Percentiles rank a stretch among this genome's conserved stretches.
Evolutionary conservation across 495 filamentous ascomycete species (phyloP).

Genomic region (Penicillium lividum): DNA sequence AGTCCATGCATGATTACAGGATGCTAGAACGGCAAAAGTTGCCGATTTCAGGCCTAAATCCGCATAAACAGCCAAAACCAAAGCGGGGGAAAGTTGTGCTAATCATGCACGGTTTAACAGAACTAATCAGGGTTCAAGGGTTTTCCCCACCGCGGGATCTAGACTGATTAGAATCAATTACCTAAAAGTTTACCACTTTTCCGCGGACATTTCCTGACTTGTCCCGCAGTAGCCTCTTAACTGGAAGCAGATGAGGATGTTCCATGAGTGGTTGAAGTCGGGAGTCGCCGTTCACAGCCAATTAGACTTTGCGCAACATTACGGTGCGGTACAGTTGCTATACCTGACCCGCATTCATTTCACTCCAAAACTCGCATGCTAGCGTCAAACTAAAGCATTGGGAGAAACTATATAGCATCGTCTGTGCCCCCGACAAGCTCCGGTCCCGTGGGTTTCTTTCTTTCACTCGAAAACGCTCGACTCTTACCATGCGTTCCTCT

Average conservation of each 20-base stretch:
- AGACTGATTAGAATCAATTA: slow-evolving; percentile 16
- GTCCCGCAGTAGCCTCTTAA: slow-evolving; percentile 12
- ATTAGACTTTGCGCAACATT: slow-evolving; percentile 8
- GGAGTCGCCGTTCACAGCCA: slow-evolving; percentile 12
- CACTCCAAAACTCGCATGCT: not conserved
- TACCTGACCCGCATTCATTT: not conserved
- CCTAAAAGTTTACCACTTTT: slow-evolving; percentile 19
- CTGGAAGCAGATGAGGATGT: not conserved
- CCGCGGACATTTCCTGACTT: slow-evolving; percentile 11
- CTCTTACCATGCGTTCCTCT: slow-evolving; percentile 32
- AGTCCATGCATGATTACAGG: no score
- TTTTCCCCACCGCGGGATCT: slow-evolving; percentile 5
- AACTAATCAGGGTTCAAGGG: not conserved
- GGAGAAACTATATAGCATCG: not conserved
- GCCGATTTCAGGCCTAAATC: not conserved
- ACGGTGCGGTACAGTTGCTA: not conserved
- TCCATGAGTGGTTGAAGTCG: slow-evolving; percentile 1
- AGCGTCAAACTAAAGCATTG: not conserved
- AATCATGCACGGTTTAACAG: not conserved
- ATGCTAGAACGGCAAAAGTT: not conserved
- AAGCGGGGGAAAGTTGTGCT: not conserved
- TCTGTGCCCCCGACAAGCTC: not conserved
- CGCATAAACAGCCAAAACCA: not conserved
- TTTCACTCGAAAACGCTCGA: not conserved
- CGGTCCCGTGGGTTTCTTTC: not conserved